phyloP scores from a whole-genome alignment of 257 asterid species.

The Henckelia pumila region DNA sequence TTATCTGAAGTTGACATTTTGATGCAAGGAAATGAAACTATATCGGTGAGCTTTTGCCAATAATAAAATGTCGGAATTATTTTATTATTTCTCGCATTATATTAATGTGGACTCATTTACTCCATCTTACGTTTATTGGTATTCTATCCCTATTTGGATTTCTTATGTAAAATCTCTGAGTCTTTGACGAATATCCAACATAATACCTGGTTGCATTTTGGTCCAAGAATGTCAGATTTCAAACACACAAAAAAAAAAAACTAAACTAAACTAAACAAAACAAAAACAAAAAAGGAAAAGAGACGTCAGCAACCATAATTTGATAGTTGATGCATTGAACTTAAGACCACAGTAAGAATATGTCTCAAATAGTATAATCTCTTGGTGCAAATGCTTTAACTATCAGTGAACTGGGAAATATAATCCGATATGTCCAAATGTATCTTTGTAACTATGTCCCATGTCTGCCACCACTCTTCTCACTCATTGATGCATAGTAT shows the following conservation, averaged over 20 bases:
- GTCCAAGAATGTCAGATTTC: background rate
- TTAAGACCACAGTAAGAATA: constrained; percentile 1
- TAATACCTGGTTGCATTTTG: background rate
- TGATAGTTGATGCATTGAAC: constrained; percentile 12
- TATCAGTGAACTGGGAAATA: background rate
- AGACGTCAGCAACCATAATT: background rate
- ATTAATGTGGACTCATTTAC: background rate
- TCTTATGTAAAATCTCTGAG: background rate
- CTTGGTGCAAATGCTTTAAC: background rate
- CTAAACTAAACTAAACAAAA: no score
- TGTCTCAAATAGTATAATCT: background rate
- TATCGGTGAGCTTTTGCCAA: constrained; percentile 53
- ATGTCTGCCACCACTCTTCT: constrained; percentile 6
- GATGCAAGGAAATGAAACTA: constrained; percentile 67
- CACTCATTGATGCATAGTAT: constrained; percentile 15
- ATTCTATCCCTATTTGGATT: background rate
- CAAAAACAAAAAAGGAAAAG: no score
- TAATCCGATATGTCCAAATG: background rate
- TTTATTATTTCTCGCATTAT: background rate
- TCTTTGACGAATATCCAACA: background rate
- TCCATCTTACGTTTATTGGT: background rate
- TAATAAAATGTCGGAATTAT: background rate
- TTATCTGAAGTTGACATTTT: constrained; percentile 69
- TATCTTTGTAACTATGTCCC: background rate
- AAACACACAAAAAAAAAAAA: no score